Conservation (phyloP, 2,329 filamentous ascomycete species). For the Neonectria punicea region DNA sequence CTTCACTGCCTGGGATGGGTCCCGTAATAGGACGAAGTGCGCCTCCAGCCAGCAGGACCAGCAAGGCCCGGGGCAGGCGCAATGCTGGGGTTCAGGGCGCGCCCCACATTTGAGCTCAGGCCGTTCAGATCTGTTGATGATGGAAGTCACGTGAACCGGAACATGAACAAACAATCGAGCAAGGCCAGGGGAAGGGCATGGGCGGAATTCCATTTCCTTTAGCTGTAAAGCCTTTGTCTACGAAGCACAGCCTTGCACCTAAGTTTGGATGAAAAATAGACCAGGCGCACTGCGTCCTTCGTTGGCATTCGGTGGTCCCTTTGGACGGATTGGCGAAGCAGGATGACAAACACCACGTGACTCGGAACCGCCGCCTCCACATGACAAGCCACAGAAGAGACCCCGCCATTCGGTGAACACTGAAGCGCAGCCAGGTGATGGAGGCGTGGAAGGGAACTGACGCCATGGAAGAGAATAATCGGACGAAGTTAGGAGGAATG, state of each 20-base stretch:
- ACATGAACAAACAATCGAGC: background rate
- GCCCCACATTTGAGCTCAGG: slow-evolving; percentile 11
- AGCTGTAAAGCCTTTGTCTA: background rate
- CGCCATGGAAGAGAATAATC: background rate
- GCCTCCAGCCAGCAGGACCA: slow-evolving; percentile 17
- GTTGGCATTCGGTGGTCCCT: background rate
- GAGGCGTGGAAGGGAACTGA: background rate
- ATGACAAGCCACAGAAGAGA: background rate
- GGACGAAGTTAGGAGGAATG: background rate
- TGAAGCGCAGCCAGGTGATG: background rate
- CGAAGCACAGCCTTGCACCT: no score
- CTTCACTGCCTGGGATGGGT: slow-evolving; percentile 34
- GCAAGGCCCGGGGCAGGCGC: slow-evolving; percentile 13
- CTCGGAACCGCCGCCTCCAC: slow-evolving; percentile 5
- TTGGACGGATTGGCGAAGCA: background rate
- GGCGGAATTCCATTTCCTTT: background rate
- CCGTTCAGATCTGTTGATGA: background rate
- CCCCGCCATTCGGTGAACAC: background rate
- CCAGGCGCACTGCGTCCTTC: background rate
- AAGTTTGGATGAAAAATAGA: no score
- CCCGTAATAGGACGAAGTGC: slow-evolving; percentile 24
- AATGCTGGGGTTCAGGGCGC: slow-evolving; percentile 16
- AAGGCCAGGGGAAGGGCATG: background rate
- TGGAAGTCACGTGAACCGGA: slow-evolving; percentile 11
- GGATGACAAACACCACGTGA: background rate